phyloP scores from a whole-genome alignment of 768 basidiomycete genomes.

The Kwoniella sp. region DNA sequence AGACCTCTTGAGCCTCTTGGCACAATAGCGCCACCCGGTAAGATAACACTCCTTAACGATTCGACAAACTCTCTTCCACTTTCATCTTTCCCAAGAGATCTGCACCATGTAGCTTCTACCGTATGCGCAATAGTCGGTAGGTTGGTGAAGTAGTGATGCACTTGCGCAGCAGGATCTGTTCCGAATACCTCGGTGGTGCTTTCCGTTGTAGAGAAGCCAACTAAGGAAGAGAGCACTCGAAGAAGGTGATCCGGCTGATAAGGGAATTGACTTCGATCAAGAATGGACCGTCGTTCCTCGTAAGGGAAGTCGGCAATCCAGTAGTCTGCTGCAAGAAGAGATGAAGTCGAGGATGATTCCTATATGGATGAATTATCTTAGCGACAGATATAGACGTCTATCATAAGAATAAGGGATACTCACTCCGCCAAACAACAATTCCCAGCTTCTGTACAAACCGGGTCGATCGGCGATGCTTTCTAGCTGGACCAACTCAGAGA shows the following conservation, averaged over 20 bases:
- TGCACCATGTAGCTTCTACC: slow-evolving; percentile 69
- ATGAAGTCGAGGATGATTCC: slow-evolving; percentile 66
- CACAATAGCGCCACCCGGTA: slow-evolving; percentile 67
- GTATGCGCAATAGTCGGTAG: slow-evolving; percentile 76
- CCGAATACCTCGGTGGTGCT: slow-evolving; percentile 19
- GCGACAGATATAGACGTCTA: background rate
- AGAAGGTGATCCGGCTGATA: slow-evolving; percentile 71
- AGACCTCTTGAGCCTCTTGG: slow-evolving; percentile 69
- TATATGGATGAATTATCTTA: slow-evolving; percentile 35
- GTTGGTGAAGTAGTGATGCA: slow-evolving; percentile 73
- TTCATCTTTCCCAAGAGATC: slow-evolving; percentile 64
- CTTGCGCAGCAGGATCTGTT: slow-evolving; percentile 64
- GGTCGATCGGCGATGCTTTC: slow-evolving; percentile 64
- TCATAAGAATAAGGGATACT: slow-evolving; percentile 3
- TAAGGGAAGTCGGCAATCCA: slow-evolving; percentile 76
- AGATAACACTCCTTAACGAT: slow-evolving; percentile 41
- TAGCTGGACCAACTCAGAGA: slow-evolving; percentile 72
- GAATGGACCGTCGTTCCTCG: slow-evolving; percentile 71
- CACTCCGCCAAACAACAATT: slow-evolving; percentile 47
- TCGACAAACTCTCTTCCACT: slow-evolving; percentile 61
- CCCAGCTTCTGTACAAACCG: slow-evolving; percentile 43
- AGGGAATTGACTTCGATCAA: slow-evolving; percentile 85
- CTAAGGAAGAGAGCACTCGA: slow-evolving; percentile 72
- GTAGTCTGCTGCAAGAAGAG: slow-evolving; percentile 71
- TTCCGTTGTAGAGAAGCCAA: slow-evolving; percentile 46